Percentiles rank a stretch among this genome's conserved stretches.
phyloP scores from a whole-genome alignment of 2,329 filamentous ascomycete species.

The Plectosphaerella plurivora region DNA sequence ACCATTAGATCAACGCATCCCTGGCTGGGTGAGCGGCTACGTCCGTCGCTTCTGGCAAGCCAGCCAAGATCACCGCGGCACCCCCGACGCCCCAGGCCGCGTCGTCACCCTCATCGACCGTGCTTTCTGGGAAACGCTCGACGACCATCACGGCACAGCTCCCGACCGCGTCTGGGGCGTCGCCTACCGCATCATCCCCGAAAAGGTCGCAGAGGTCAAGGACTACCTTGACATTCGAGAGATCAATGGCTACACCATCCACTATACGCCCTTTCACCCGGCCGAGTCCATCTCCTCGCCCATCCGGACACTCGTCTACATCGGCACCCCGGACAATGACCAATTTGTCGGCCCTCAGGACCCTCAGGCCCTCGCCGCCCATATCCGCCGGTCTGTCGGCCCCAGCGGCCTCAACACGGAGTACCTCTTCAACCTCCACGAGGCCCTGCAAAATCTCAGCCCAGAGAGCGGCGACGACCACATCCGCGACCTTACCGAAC shows the following conservation, averaged over 20 bases:
- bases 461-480: slow-evolving; percentile 77
- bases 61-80: slow-evolving; percentile 93
- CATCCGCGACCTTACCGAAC: slow-evolving; percentile 72
- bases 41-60: slow-evolving; percentile 92
- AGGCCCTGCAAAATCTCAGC: slow-evolving; percentile 67
- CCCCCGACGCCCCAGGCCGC: slow-evolving; percentile 78
- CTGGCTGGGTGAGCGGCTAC: slow-evolving; percentile 89
- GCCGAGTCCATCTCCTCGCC: slow-evolving; percentile 24
- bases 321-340: slow-evolving; percentile 86
- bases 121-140: slow-evolving; percentile 75
- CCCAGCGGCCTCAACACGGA: slow-evolving; percentile 88
- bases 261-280: slow-evolving; percentile 80
- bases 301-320: slow-evolving; percentile 73
- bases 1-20: slow-evolving; percentile 68
- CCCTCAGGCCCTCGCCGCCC: slow-evolving; percentile 69
- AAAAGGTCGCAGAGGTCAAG: slow-evolving; percentile 74
- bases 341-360: slow-evolving; percentile 88
- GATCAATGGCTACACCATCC: slow-evolving; percentile 95
- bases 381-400: slow-evolving; percentile 72
- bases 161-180: slow-evolving; percentile 80
- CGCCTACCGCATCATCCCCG: slow-evolving; percentile 76
- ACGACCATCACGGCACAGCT: slow-evolving; percentile 58
- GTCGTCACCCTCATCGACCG: slow-evolving; percentile 90
- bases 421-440: slow-evolving; percentile 79
- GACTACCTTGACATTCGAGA: slow-evolving; percentile 93